A percentile compares a stretch with the other conserved stretches of the same genome.
Conservation (phyloP, 1,284 basidiomycete species). For the Paramarasmius palmivorus region DNA sequence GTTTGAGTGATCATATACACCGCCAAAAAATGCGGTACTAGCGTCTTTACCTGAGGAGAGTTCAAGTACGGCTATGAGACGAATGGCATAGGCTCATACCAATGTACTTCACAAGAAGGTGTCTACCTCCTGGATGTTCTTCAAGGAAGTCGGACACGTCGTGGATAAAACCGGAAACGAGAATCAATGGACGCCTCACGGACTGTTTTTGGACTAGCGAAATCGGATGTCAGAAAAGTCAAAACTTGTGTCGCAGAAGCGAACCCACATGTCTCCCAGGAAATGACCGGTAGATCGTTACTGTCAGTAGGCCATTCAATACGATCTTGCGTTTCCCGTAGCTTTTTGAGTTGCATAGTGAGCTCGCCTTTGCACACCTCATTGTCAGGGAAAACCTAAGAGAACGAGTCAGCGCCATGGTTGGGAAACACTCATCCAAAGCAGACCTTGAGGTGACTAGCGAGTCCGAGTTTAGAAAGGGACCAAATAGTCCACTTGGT, state of each 20-base stretch:
- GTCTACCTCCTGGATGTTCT: constrained; percentile 83
- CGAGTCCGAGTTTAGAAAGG: constrained; percentile 68
- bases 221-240: constrained; percentile 6
- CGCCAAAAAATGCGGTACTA: constrained; percentile 92
- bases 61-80: constrained; percentile 65
- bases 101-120: constrained; percentile 63
- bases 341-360: constrained; percentile 89
- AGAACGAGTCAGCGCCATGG: no score
- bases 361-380: constrained; percentile 91
- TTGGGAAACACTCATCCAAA: no score
- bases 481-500: constrained; percentile 91
- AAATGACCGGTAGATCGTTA: constrained; percentile 78
- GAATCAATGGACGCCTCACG: constrained; percentile 74
- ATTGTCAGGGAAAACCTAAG: constrained; percentile 78
- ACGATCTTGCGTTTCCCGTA: constrained; percentile 69
- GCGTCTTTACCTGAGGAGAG: constrained; percentile 70
- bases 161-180: constrained; percentile 90
- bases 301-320: constrained; percentile 81
- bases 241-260: constrained; percentile 17
- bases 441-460: constrained; percentile 78
- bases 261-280: constrained; percentile 86
- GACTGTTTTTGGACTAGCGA: constrained; percentile 73
- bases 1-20: constrained; percentile 92
- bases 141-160: constrained; percentile 86
- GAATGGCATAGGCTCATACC: constrained; percentile 73